Percentiles rank a stretch among this genome's conserved stretches.
Conservation (phyloP, 1,284 basidiomycete genomes). For the Moesziomyces sp. region DNA sequence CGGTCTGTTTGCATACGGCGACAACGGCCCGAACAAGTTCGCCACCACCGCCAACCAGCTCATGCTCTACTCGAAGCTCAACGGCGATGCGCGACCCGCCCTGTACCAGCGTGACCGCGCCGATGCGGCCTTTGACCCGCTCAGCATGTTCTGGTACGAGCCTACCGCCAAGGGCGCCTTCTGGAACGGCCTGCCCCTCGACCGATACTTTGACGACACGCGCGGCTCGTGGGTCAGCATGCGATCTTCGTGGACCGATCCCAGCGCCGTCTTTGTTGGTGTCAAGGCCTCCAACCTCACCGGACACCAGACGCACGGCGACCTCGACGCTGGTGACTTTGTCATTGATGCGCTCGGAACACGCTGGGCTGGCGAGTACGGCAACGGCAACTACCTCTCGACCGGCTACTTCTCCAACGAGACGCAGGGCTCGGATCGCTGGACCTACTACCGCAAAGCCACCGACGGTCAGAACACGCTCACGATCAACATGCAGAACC, state of each 20-base stretch:
- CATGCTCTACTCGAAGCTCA: constrained; percentile 57
- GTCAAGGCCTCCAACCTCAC: constrained; percentile 84
- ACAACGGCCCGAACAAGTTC: constrained; percentile 95
- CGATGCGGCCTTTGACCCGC: constrained; percentile 83
- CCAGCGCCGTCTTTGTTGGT: constrained; percentile 82
- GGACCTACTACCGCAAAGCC: constrained; percentile 82
- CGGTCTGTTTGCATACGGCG: constrained; percentile 89
- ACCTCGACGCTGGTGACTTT: constrained; percentile 92
- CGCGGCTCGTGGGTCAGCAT: constrained; percentile 83
- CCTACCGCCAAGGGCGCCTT: constrained; percentile 83
- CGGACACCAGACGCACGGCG: constrained; percentile 85
- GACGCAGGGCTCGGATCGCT: constrained; percentile 46
- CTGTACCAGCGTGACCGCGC: constrained; percentile 92
- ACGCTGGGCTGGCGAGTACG: constrained; percentile 95
- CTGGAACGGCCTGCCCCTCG: constrained; percentile 86
- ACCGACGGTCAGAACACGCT: constrained; percentile 98
- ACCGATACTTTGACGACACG: constrained; percentile 80
- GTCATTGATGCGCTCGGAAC: constrained; percentile 93
- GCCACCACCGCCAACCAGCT: constrained; percentile 70
- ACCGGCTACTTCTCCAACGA: constrained; percentile 65
- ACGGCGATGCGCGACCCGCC: constrained; percentile 75
- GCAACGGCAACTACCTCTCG: constrained; percentile 83
- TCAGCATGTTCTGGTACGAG: constrained; percentile 98
- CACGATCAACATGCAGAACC: constrained; percentile 81
- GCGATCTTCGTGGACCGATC: constrained; percentile 90